A percentile compares a stretch with the other conserved stretches of the same genome.
phyloP scores from a whole-genome alignment of 2,329 filamentous ascomycete species.

The Arachnopeziza araneosa region DNA sequence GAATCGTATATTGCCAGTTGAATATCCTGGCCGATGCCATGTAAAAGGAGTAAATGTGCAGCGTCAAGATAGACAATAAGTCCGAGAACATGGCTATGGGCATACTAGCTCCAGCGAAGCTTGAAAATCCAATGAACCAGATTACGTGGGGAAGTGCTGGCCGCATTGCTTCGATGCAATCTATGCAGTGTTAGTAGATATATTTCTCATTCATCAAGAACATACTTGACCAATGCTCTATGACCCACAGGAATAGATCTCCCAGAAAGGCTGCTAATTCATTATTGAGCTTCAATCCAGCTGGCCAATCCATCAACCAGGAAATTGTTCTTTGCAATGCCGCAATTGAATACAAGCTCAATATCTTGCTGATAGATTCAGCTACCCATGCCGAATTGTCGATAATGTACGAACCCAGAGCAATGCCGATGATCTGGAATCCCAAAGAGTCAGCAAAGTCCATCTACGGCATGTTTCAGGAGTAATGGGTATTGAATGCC shows the following conservation, averaged over 20 bases:
- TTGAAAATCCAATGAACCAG: conserved; percentile 88
- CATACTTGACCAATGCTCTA: conserved; percentile 91
- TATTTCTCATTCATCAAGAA: conserved; percentile 10
- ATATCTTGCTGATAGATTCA: conserved; percentile 66
- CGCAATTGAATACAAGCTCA: conserved; percentile 80
- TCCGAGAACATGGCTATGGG: conserved; percentile 95
- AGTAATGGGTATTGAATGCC: no score
- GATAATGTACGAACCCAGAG: conserved; percentile 91
- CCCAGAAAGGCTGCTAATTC: conserved; percentile 92
- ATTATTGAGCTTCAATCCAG: conserved; percentile 89
- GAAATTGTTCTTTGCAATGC: conserved; percentile 83
- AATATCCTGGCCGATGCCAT: conserved; percentile 94
- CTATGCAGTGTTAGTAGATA: conserved; percentile 34
- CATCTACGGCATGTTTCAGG: not conserved
- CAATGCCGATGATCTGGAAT: conserved; percentile 79
- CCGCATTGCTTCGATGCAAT: conserved; percentile 69
- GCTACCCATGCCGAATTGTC: conserved; percentile 88
- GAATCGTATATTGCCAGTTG: conserved; percentile 96
- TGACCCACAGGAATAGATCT: conserved; percentile 96
- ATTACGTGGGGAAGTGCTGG: conserved; percentile 82
- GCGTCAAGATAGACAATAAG: conserved; percentile 79
- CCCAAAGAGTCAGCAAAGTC: not conserved
- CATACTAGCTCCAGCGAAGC: conserved; percentile 94
- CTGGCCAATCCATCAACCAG: conserved; percentile 95
- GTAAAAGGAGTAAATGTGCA: conserved; percentile 98